Base-by-base conservation (phyloP, 2,329 filamentous ascomycete species). In the Elsinoe necatrix region DNA sequence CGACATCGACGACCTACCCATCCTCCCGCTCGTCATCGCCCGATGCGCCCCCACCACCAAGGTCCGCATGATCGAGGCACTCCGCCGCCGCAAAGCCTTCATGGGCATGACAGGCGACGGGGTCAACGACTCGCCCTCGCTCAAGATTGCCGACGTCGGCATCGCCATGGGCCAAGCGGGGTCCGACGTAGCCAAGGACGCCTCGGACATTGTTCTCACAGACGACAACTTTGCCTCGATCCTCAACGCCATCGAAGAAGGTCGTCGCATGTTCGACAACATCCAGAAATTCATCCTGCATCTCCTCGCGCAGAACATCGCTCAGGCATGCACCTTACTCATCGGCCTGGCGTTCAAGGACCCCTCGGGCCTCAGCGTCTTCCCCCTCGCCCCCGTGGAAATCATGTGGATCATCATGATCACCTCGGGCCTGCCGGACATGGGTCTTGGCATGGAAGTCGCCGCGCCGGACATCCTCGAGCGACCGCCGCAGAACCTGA, bases 341-440 rank as follows among this genome's bases (percentile, higher is more conserved):
- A 83, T 88, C 39, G 89, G 89, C 48, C 80, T 95, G 1, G 85
- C 78, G 0, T 93, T 95, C 73, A 85, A 88, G 63, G 89, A 95
- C 66, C 61, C 71, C 1, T 73, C 75, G 6, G 79, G 81, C 7
- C 78, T 86, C 59, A 92, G 88, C 0, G 88, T 93, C 6, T 95
- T 95, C 68, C 89, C 89, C 9, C 80, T 95, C 31, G 83, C 87
- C 0, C 88, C 89, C 0, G 81, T 95, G 2, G 85, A 95, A 64
- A 92, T 95, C 61, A 80, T 95, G 58, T 95, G 89, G 89, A 89
- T 95, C 69, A 95, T 95, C 71, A 92, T 95, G 86, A 80, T 93
- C 56, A 95, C 90, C 0, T 92, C 87, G 39, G 87, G 85, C 5
- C 83, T 93, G 69, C 89, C 89, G 1, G 90, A 91, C 58, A 93